phyloP scores from a whole-genome alignment of 768 basidiomycete species.

The Phaeotremella fagi region DNA sequence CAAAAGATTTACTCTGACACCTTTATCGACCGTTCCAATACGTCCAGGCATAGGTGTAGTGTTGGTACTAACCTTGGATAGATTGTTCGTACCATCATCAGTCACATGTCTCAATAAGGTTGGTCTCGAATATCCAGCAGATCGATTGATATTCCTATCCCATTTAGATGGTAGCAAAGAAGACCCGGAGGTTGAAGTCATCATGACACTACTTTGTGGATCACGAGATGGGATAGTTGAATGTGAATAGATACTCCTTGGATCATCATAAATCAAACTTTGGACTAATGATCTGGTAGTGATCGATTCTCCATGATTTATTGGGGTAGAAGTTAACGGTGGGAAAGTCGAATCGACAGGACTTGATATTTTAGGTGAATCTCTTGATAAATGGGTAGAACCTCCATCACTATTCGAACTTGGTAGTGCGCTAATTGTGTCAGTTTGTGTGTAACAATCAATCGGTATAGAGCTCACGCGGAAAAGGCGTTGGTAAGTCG shows the following conservation, averaged over 20 bases:
- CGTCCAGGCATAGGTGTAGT: constrained; percentile 4
- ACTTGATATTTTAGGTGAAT: constrained; percentile 7
- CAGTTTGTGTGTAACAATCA: neutral
- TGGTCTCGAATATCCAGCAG: constrained; percentile 5
- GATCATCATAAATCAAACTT: constrained; percentile 32
- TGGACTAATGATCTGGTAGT: constrained; percentile 8
- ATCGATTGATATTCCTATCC: too few relatives aligned
- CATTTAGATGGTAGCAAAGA: neutral
- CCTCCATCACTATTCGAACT: constrained; percentile 16
- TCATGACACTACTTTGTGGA: neutral
- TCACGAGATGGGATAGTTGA: neutral
- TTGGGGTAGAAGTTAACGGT: constrained; percentile 3
- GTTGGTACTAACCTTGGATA: neutral
- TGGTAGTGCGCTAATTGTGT: constrained; percentile 11
- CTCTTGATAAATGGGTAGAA: constrained; percentile 4
- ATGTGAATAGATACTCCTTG: constrained; percentile 11
- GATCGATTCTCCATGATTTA: neutral
- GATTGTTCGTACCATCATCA: constrained; percentile 17
- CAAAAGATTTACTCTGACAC: constrained; percentile 26
- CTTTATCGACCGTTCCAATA: constrained; percentile 9
- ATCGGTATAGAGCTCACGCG: constrained; percentile 7
- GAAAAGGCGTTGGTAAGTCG: constrained; percentile 27
- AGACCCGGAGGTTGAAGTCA: neutral
- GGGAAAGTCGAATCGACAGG: constrained; percentile 12
- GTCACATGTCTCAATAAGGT: constrained; percentile 24